Base-by-base conservation (phyloP, 1,284 basidiomycete species). In the Papiliotrema nemorosa region DNA sequence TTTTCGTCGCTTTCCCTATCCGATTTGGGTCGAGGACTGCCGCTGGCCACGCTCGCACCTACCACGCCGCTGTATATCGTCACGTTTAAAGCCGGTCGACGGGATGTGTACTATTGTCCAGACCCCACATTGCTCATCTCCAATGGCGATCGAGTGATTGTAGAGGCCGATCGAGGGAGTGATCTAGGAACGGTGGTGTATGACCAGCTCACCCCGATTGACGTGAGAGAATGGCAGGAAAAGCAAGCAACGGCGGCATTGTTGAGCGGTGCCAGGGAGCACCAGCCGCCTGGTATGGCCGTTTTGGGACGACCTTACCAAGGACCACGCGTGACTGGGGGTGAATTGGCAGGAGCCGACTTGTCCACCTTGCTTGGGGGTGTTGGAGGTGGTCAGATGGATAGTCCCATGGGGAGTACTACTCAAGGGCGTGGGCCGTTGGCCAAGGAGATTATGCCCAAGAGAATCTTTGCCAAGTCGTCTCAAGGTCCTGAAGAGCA, bases 401-500 rank as follows among this genome's bases (percentile, higher is more conserved):
- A 72, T 45, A 55, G 20, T 16, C 25, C 63, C 26, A 55, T 57
- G 16, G 66, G 64, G 3, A 62, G 56, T 3, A 59, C 59, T 14
- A 60, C 62, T 7, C 59, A 57, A n/a, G 57, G 56, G 9, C 53
- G 65, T 42, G 69, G 67, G 14, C 69, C 70, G 9, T 57, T 68
- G 42, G 70, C 63, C 22, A 92, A 91, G 78, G 90, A 96, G 74
- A 89, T 94, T 53, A 90, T 88, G 72, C 94, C 94, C 7, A 98
- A 98, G 81, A 84, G 88, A 80, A 93, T 97, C 46, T 94, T 92
- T 72, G 85, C 84, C n/a, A 93, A 91, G 75, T 91, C 91, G n/a
- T 80, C 81, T 45, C 79, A 80, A 26, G 69, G 68, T 2, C 58
- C 63, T 7, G 83, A 86, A 60, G 93, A 98, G 76, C 84, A 86